Percentiles rank a stretch among this genome's conserved stretches.
These are phyloP conservation scores for Mycena crocata DNA, from an alignment of 768 basidiomycete species.

Conservation along the genomic window DNA sequence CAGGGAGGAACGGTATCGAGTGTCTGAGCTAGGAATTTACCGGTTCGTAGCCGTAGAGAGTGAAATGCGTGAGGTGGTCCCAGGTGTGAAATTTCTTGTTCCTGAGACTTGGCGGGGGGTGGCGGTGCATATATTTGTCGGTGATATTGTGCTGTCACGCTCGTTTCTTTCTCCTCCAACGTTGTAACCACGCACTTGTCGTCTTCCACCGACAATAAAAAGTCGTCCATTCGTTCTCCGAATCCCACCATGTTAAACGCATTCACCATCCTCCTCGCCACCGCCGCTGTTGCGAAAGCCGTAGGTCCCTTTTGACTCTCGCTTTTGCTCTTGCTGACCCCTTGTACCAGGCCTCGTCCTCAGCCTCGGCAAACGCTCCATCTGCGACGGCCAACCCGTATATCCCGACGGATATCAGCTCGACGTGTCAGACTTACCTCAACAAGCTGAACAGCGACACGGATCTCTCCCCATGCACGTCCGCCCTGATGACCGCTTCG, in stretches of 20 bases:
- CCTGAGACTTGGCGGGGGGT: no score
- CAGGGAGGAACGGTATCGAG: no score
- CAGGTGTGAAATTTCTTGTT: no score
- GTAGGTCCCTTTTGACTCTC: constrained; percentile 41
- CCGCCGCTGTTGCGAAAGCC: constrained; percentile 65
- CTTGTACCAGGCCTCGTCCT: constrained; percentile 32
- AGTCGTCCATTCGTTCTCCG: constrained; percentile 59
- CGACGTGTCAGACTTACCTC: constrained; percentile 69
- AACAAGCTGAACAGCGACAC: constrained; percentile 70
- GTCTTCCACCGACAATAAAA: constrained; percentile 48
- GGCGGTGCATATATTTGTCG: no score
- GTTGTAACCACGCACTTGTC: constrained; percentile 34
- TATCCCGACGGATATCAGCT: constrained; percentile 77
- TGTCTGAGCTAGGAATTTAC: no score
- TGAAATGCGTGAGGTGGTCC: no score
- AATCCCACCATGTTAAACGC: constrained; percentile 35
- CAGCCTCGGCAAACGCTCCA: constrained; percentile 33
- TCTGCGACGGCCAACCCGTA: constrained; percentile 55
- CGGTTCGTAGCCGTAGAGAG: no score
- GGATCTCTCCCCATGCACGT: constrained; percentile 69
- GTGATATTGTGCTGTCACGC: no score
- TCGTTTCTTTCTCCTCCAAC: constrained; percentile 35
- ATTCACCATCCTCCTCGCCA: constrained; percentile 56
- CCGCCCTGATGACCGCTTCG: constrained; percentile 69
- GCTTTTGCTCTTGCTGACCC: neutral